Base-by-base conservation (phyloP, 208 protist genomes). In the Balamuthia mandrillaris region DNA sequence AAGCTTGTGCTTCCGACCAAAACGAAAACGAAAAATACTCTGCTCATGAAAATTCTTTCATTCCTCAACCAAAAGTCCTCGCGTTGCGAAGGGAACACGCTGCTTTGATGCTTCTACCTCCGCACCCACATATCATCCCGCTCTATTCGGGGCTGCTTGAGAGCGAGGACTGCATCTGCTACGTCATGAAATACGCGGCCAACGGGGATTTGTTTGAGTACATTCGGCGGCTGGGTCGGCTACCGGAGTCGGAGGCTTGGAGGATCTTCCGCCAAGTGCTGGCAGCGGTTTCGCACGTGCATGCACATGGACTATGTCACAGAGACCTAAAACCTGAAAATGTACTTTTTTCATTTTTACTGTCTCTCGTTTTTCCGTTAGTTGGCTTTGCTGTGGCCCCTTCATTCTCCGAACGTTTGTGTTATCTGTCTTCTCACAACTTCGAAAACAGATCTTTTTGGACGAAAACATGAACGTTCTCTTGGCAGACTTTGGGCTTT, bases 221-320 rank as follows among this genome's bases (percentile, higher is more conserved):
- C 3, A 33, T 72, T 41, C 41, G 47, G 37, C 9, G 18, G n/a
- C 29, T 49, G 35, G 63, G 63, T 5, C 63, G 37, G 0, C 63
- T 72, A 33, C 27, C 7, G 16, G 88, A 90, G 70, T 63, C 81
- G n/a, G 74, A 88, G 70, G 72, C 88, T 24, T 61, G 56, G 5
- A 86, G 75, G 31, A 70, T 70, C 33, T 70, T 70, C 35, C 41
- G 37, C 10, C 61, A 70, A 24, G 47, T 39, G 21, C 37, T 24
- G 2, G 16, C 47, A 16, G 61, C 61, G 0, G 61, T 70, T 21
- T 47, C 37, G 37, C 33, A 70, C 61, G 47, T 70, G 61, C 61
- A 70, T 39, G 9, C 7, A 16, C 16, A 45, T 16, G 61, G 61
- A 18, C 37, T 70, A 21, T 70, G 61, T 39, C 61, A 70, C 16